A percentile compares a stretch with the other conserved stretches of the same genome.
phyloP scores from a whole-genome alignment of 495 filamentous ascomycete genomes.

The Aeminium ludgeri region DNA sequence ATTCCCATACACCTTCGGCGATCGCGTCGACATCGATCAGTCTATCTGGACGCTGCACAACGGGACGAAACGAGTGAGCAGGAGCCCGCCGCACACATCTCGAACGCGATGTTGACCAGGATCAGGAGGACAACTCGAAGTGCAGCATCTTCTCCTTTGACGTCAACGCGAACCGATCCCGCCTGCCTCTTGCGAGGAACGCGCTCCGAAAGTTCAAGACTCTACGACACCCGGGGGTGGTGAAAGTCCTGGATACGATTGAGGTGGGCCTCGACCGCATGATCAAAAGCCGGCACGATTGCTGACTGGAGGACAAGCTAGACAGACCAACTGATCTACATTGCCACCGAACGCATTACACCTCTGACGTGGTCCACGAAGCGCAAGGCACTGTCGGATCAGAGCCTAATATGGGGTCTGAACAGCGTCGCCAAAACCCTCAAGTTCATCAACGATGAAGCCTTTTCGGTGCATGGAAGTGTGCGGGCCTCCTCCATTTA shows the following conservation, averaged over 20 bases:
- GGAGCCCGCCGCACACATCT: not conserved
- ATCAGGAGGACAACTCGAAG: slow-evolving; percentile 73
- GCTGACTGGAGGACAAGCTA: slow-evolving; percentile 25
- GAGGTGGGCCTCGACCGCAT: slow-evolving; percentile 41
- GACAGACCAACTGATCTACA: slow-evolving; percentile 86
- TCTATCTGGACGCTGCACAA: slow-evolving; percentile 89
- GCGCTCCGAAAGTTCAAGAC: slow-evolving; percentile 83
- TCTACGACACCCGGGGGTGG: slow-evolving; percentile 79
- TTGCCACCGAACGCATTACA: slow-evolving; percentile 76
- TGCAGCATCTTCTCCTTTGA: slow-evolving; percentile 98
- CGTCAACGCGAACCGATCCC: slow-evolving; percentile 55
- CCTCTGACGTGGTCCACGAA: slow-evolving; percentile 77
- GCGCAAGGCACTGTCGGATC: slow-evolving; percentile 63
- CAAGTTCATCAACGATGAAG: slow-evolving; percentile 91
- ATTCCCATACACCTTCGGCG: slow-evolving; percentile 81
- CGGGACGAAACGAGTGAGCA: slow-evolving; percentile 64
- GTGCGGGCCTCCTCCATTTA: slow-evolving; percentile 73
- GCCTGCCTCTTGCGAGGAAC: slow-evolving; percentile 75
- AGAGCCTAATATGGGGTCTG: slow-evolving; percentile 91
- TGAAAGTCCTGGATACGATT: slow-evolving; percentile 82
- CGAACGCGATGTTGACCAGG: slow-evolving; percentile 2
- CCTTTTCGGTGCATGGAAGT: slow-evolving; percentile 73
- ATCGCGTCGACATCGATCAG: slow-evolving; percentile 70
- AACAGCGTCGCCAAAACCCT: slow-evolving; percentile 79
- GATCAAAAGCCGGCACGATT: not conserved